A percentile compares a stretch with the other conserved stretches of the same genome.
Conservation (phyloP, 768 basidiomycete genomes). For the Suillus subluteus region DNA sequence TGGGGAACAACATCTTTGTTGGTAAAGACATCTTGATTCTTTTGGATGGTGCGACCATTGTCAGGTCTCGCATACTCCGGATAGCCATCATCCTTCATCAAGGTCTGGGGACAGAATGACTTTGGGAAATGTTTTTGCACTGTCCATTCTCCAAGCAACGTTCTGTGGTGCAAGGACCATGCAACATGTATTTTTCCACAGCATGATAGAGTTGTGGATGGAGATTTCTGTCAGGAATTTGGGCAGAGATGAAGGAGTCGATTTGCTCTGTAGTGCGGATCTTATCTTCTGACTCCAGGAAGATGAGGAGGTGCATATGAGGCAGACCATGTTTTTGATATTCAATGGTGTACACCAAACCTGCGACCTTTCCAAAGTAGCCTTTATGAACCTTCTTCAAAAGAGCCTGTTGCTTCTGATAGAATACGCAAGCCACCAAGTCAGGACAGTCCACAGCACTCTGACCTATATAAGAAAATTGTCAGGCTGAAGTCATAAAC, state of each 20-base stretch:
- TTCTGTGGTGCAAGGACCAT: slow-evolving; percentile 42
- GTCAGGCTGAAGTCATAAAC: no score
- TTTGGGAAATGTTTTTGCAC: slow-evolving; percentile 52
- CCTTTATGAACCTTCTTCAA: slow-evolving; percentile 41
- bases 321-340: slow-evolving; percentile 71
- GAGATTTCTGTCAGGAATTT: slow-evolving; percentile 37
- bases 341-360: slow-evolving; percentile 55
- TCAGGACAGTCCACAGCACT: no score
- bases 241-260: no score
- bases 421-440: no score
- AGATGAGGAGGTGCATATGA: no score
- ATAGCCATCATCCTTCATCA: slow-evolving; percentile 44
- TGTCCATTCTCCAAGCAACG: slow-evolving; percentile 44
- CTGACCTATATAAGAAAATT: no score
- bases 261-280: no score
- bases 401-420: slow-evolving; percentile 42
- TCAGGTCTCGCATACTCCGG: slow-evolving; percentile 39
- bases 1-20: slow-evolving; percentile 51
- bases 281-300: no score
- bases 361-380: slow-evolving; percentile 46
- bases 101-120: slow-evolving; percentile 36
- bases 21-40: slow-evolving; percentile 27
- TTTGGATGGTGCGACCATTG: slow-evolving; percentile 35
- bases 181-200: slow-evolving; percentile 47
- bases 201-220: slow-evolving; percentile 44